Percentiles rank a stretch among this genome's conserved stretches.
Evolutionary conservation across 345 rosid species (phyloP).

Genomic region (Lenwebbia sp.): DNA sequence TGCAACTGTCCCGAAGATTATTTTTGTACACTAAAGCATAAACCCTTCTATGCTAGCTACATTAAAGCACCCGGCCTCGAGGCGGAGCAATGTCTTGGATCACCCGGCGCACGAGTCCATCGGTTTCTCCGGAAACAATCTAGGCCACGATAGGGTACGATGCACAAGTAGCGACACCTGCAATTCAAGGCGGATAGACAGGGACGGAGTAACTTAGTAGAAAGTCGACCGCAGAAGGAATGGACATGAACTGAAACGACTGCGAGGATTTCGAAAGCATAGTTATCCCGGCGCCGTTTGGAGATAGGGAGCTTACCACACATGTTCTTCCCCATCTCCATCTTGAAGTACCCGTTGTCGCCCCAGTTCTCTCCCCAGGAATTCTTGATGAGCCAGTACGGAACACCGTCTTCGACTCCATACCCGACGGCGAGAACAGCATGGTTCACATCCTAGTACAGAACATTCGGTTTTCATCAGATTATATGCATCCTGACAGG

Average conservation of each 20-base stretch:
- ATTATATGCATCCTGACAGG: background rate
- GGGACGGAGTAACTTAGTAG: background rate
- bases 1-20: background rate
- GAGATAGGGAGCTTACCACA: constrained; percentile 51
- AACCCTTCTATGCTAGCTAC: background rate
- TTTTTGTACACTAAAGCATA: background rate
- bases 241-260: background rate
- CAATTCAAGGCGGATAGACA: background rate
- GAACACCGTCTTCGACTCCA: constrained; percentile 72
- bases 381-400: constrained; percentile 90
- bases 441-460: constrained; percentile 83
- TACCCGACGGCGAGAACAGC: constrained; percentile 94
- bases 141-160: background rate
- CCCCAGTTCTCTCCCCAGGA: constrained; percentile 91
- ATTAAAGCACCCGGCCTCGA: background rate
- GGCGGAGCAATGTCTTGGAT: background rate
- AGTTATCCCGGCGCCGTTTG: background rate
- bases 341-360: constrained; percentile 81
- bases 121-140: background rate
- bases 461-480: background rate
- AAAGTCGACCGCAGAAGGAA: background rate
- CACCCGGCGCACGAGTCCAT: background rate
- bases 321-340: constrained; percentile 94
- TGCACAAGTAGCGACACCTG: constrained; percentile 89
- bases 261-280: background rate